Percentiles rank a stretch among this genome's conserved stretches.
phyloP scores from a whole-genome alignment of 176 grass and related monocot genomes.

The Oryza rufipogon region DNA sequence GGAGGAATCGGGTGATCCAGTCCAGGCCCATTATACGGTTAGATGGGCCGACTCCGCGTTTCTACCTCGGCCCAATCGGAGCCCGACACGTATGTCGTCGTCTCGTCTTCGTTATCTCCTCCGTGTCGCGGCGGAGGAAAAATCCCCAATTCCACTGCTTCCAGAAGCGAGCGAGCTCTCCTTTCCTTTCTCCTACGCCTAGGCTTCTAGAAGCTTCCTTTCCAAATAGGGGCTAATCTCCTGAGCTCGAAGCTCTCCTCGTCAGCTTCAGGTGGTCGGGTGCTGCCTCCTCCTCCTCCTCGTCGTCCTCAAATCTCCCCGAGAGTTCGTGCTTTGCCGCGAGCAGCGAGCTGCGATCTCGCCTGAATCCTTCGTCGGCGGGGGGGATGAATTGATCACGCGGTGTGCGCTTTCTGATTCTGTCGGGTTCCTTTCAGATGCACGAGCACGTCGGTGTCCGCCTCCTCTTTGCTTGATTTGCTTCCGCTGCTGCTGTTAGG shows the following conservation, averaged over 20 bases:
- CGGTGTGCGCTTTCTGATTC: not conserved
- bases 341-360: not conserved
- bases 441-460: not conserved
- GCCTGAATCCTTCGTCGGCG: slow-evolving; percentile 13
- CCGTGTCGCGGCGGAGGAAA: not conserved
- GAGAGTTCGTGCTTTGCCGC: not conserved
- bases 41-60: not conserved
- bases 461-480: not conserved
- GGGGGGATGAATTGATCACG: not conserved
- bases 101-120: not conserved
- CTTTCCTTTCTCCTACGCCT: not conserved
- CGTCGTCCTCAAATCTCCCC: too few species aligned
- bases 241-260: not conserved
- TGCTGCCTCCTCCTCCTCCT: not conserved
- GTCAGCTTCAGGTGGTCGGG: not conserved
- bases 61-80: not conserved
- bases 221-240: not conserved
- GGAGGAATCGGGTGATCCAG: not conserved
- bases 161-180: slow-evolving; percentile 21
- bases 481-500: slow-evolving; percentile 1
- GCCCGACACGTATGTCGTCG: slow-evolving; percentile 16
- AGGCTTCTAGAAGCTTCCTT: slow-evolving; percentile 52
- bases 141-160: slow-evolving; percentile 31
- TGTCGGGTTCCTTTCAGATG: slow-evolving; percentile 16
- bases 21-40: not conserved